Percentiles rank a stretch among this genome's conserved stretches.
phyloP scores from a whole-genome alignment of 805 yeast genomes.

The Nakazawaea anatomiae region DNA sequence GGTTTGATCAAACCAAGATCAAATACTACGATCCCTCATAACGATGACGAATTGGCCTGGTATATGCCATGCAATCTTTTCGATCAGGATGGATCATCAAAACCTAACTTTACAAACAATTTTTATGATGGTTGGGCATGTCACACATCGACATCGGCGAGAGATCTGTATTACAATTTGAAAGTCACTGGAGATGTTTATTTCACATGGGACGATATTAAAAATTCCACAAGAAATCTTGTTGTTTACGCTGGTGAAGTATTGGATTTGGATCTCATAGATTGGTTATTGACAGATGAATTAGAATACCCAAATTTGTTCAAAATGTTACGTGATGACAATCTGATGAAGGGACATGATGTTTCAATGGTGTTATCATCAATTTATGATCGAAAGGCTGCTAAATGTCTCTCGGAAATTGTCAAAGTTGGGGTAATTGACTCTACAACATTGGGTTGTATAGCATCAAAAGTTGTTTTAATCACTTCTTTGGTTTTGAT shows the following conservation, averaged over 20 bases:
- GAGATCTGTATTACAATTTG: constrained; percentile 60
- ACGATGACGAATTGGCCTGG: constrained; percentile 71
- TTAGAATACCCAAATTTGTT: constrained; percentile 69
- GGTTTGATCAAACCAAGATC: constrained; percentile 66
- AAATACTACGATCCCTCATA: constrained; percentile 65
- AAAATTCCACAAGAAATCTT: constrained; percentile 62
- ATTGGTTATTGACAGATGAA: constrained; percentile 70
- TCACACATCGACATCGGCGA: constrained; percentile 69
- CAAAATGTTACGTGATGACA: constrained; percentile 51
- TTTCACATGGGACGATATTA: constrained; percentile 86
- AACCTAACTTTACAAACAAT: constrained; percentile 54
- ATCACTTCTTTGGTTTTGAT: constrained; percentile 79
- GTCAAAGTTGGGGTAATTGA: constrained; percentile 87
- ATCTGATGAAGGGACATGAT: constrained; percentile 67
- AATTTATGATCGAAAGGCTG: constrained; percentile 61
- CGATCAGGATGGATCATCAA: constrained; percentile 63
- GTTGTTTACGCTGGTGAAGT: constrained; percentile 89
- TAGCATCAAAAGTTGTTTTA: constrained; percentile 82
- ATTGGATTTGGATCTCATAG: constrained; percentile 68
- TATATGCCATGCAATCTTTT: constrained; percentile 88
- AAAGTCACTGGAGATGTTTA: constrained; percentile 67
- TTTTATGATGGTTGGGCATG: constrained; percentile 88
- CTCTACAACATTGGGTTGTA: constrained; percentile 86
- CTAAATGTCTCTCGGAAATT: constrained; percentile 80
- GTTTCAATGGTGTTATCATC: constrained; percentile 67